Evolutionary conservation across 2,329 filamentous ascomycete genomes (phyloP).

Genomic region (Clonostachys sp.): DNA sequence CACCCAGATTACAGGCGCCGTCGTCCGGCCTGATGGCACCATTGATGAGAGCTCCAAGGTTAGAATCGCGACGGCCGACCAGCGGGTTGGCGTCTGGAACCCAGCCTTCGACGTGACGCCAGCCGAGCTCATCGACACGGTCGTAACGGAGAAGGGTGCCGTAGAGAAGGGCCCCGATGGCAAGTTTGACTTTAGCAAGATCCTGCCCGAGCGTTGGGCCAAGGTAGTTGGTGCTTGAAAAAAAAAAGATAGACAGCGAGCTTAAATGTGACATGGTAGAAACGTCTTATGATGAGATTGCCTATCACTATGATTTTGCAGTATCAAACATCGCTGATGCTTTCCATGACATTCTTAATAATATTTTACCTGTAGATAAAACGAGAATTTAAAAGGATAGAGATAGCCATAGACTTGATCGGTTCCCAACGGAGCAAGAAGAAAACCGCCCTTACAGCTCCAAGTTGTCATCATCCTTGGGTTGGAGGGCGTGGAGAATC

Average conservation of each 20-base stretch:
- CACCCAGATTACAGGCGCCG: constrained; percentile 76
- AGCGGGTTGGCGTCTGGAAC: constrained; percentile 87
- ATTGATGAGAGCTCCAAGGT: constrained; percentile 61
- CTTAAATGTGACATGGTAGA: no score
- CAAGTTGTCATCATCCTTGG: neutral
- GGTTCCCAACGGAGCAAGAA: neutral
- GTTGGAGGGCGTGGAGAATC: constrained; percentile 45
- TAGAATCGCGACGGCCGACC: constrained; percentile 74
- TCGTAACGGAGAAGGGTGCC: constrained; percentile 89
- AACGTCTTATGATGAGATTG: no score
- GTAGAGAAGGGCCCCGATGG: constrained; percentile 72
- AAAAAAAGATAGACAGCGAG: no score
- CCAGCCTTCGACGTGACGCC: constrained; percentile 96
- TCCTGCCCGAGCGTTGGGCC: constrained; percentile 18
- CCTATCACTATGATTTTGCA: no score
- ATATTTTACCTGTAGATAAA: neutral
- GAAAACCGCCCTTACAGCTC: neutral
- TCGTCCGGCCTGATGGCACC: constrained; percentile 57
- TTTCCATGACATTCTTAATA: no score
- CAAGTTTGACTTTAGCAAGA: constrained; percentile 57
- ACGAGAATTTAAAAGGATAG: neutral
- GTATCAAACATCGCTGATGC: no score
- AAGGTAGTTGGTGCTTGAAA: constrained; percentile 12
- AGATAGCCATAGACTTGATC: neutral
- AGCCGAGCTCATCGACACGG: constrained; percentile 80